phyloP scores from a whole-genome alignment of 768 basidiomycete species.

The Boletus rubropictus region DNA sequence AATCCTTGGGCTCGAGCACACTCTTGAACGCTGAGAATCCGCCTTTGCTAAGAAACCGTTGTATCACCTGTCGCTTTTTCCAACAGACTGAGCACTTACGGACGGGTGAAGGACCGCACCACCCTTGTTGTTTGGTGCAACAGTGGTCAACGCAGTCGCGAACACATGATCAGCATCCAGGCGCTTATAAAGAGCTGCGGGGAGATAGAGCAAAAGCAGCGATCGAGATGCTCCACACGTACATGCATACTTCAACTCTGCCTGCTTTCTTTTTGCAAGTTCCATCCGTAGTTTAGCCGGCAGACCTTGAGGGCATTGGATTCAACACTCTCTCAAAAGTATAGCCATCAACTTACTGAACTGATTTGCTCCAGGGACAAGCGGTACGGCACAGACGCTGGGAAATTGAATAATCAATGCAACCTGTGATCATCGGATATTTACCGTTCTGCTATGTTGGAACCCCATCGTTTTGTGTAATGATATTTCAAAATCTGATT shows the following conservation, averaged over 20 bases:
- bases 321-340: not conserved
- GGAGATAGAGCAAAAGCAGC: conserved; percentile 3
- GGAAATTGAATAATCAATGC: not conserved
- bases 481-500: conserved; percentile 45
- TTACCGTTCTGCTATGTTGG: conserved; percentile 48
- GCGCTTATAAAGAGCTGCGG: conserved; percentile 50
- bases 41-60: conserved; percentile 50
- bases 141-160: conserved; percentile 56
- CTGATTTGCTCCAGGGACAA: conserved; percentile 47
- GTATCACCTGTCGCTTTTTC: not conserved
- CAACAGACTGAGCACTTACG: conserved; percentile 25
- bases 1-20: conserved; percentile 75
- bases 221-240: conserved; percentile 6
- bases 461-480: conserved; percentile 43
- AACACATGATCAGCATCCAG: conserved; percentile 50
- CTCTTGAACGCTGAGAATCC: conserved; percentile 61
- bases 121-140: conserved; percentile 47
- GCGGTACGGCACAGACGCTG: conserved; percentile 52
- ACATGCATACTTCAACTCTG: conserved; percentile 26
- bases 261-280: conserved; percentile 27
- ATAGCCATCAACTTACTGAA: conserved; percentile 33
- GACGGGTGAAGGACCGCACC: conserved; percentile 41
- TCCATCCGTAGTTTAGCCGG: conserved; percentile 37
- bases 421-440: conserved; percentile 9
- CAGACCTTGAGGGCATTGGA: conserved; percentile 32